These are phyloP conservation scores for Psilocybe cubensis DNA, from an alignment of 768 basidiomycete species.

Conservation along the genomic window DNA sequence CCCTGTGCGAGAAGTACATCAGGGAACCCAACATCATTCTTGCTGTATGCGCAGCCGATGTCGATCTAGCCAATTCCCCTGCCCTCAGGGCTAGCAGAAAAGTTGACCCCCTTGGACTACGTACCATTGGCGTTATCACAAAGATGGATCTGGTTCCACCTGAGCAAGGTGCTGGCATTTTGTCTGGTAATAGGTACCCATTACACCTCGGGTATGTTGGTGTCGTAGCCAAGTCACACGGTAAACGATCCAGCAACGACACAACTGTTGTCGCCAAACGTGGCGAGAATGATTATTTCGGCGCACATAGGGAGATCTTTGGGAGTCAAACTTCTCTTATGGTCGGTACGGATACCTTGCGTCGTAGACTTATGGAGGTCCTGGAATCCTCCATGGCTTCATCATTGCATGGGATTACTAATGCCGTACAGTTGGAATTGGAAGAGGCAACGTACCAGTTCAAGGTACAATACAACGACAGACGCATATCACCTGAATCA, in stretches of 20 bases:
- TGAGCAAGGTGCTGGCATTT: constrained; percentile 78
- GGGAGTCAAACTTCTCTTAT: constrained; percentile 67
- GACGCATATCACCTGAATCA: constrained; percentile 91
- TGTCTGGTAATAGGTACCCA: constrained; percentile 93
- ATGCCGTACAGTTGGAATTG: constrained; percentile 95
- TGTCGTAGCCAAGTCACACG: constrained; percentile 84
- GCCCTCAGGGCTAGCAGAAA: constrained; percentile 91
- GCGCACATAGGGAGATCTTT: constrained; percentile 63
- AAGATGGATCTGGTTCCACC: constrained; percentile 98
- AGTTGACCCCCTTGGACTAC: constrained; percentile 91
- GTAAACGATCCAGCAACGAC: constrained; percentile 56
- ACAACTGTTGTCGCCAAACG: constrained; percentile 52
- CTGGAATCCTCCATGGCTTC: constrained; percentile 98
- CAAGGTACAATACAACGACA: constrained; percentile 98
- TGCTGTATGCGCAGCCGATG: constrained; percentile 98
- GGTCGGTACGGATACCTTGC: constrained; percentile 91
- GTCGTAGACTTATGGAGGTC: constrained; percentile 93
- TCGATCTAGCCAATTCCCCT: constrained; percentile 97
- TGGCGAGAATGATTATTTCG: constrained; percentile 72
- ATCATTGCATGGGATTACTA: constrained; percentile 93
- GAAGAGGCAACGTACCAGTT: constrained; percentile 99
- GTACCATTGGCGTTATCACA: constrained; percentile 97
- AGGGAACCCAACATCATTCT: constrained; percentile 99
- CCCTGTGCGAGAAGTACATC: constrained; percentile 94
- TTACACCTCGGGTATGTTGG: constrained; percentile 97